Evolutionary conservation across 768 basidiomycete species (phyloP).

Genomic region (Mycena latifolia): DNA sequence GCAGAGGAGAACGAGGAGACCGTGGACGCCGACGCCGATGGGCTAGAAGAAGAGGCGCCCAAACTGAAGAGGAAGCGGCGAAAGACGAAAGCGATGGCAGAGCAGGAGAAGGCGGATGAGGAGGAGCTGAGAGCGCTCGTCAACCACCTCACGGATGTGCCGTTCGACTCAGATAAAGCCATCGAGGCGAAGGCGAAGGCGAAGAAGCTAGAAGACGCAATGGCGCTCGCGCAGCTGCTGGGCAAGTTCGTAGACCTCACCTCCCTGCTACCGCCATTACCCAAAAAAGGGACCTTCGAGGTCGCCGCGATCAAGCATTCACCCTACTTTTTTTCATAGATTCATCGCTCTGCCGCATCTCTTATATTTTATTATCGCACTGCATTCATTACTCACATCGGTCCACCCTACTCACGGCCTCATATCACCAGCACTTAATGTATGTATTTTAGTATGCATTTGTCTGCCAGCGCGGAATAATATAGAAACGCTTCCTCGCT

Average conservation of each 20-base stretch:
- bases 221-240: slow-evolving; percentile 28
- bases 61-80: slow-evolving; percentile 28
- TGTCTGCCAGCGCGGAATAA: slow-evolving; percentile 30
- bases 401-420: slow-evolving; percentile 27
- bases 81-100: slow-evolving; percentile 40
- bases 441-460: slow-evolving; percentile 33
- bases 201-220: slow-evolving; percentile 5
- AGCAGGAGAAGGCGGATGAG: slow-evolving; percentile 38
- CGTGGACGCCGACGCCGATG: slow-evolving; percentile 31
- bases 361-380: slow-evolving; percentile 18
- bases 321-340: slow-evolving; percentile 94
- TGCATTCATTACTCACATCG: slow-evolving; percentile 32
- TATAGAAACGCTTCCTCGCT: slow-evolving; percentile 7
- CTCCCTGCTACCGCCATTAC: slow-evolving; percentile 85
- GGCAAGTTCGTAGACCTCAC: slow-evolving; percentile 81
- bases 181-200: slow-evolving; percentile 4
- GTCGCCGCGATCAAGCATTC: slow-evolving; percentile 86
- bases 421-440: slow-evolving; percentile 35
- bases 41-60: slow-evolving; percentile 29
- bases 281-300: slow-evolving; percentile 87
- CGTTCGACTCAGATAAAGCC: slow-evolving; percentile 24
- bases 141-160: neutral
- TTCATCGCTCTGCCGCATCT: slow-evolving; percentile 13
- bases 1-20: too few relatives aligned
- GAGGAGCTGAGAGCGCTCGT: slow-evolving; percentile 24